Evolutionary conservation across 1,284 basidiomycete species (phyloP), one percentile per base, ranked within the genome.

Genomic region (Hypsizygus ulmarius): DNA sequence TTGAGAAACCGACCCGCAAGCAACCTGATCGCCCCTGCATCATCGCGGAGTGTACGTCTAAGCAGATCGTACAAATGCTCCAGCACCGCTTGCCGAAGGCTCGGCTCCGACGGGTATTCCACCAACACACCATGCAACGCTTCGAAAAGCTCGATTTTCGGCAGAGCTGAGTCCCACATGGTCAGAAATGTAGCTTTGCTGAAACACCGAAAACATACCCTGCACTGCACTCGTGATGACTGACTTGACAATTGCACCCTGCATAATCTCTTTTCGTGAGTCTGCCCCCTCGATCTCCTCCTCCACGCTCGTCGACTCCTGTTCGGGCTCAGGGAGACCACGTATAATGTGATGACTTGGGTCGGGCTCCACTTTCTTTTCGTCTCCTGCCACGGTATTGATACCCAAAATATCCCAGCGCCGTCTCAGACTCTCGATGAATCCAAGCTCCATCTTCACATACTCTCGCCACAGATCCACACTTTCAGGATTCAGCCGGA

Each of bases 361-460:
- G 38, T 64, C 64, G 40, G 53, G 51, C 37, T 59, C 40, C 27
- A 42, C 52, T 53, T 59, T 54, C 32, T 45, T 53, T 36, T 71
- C 64, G 27, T 56, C 59, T 14, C 55, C 47, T 29, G 39, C 33
- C 32, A 34, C 60, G 0, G 63, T 51, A 30, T 67, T 56, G 33
- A 91, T 81, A 2, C 88, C 90, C 10, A 92, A 74, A 5, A 90
- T 75, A 39, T 78, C 80, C 92, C 92, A 95, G 35, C 93, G 75
- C 51, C 91, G 72, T 34, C 92, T 72, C 43, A 97, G 70, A 8
- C 82, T 82, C 70, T 97, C 93, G 12, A 93, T 77, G 66, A 93
- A 97, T 2, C 87, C 86, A 6, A 96, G 70, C 66, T 97, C 94
- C 82, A 97, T 92, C 60, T 87, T 86, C 54, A 93, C 82, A 65